A percentile compares a stretch with the other conserved stretches of the same genome.
Conservation (phyloP, 345 rosid genomes). For the Turnera subulata region DNA sequence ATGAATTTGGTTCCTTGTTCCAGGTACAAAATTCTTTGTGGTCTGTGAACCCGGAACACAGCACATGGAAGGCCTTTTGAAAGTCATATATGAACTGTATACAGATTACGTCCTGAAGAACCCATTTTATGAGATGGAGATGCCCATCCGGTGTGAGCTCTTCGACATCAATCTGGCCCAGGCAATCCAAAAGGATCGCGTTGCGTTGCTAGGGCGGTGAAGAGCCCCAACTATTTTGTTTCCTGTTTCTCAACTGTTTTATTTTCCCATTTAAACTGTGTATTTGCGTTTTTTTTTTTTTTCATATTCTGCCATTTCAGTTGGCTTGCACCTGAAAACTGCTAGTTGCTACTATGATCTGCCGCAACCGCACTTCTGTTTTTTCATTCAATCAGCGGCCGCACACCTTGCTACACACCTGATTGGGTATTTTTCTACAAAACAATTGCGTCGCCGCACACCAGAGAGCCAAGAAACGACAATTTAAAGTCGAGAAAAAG, state of each 20-base stretch:
- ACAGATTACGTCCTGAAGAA: constrained; percentile 94
- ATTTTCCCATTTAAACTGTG: background rate
- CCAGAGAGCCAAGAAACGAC: too few species aligned
- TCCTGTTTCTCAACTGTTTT: background rate
- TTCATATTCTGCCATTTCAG: too few species aligned
- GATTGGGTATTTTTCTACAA: too few species aligned
- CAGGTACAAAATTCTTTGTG: constrained; percentile 96
- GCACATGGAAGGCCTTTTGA: constrained; percentile 78
- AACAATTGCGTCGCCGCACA: too few species aligned
- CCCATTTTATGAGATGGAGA: constrained; percentile 98
- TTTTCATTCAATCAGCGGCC: too few species aligned
- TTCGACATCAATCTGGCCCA: constrained; percentile 79
- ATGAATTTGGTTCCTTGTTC: background rate
- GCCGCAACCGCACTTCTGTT: too few species aligned
- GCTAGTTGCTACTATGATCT: too few species aligned
- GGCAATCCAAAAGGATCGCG: constrained; percentile 82
- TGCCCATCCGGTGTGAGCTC: constrained; percentile 98
- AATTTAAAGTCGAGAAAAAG: too few species aligned
- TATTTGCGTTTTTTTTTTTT: too few species aligned
- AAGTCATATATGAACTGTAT: constrained; percentile 74
- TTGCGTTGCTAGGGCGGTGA: constrained; percentile 61
- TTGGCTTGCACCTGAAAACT: too few species aligned
- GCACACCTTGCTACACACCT: too few species aligned
- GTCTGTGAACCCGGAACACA: constrained; percentile 87
- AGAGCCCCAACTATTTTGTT: background rate